These are phyloP conservation scores for Chimonanthus praecox DNA, from an alignment of 164 flowering plant species.

Conservation along the genomic window DNA sequence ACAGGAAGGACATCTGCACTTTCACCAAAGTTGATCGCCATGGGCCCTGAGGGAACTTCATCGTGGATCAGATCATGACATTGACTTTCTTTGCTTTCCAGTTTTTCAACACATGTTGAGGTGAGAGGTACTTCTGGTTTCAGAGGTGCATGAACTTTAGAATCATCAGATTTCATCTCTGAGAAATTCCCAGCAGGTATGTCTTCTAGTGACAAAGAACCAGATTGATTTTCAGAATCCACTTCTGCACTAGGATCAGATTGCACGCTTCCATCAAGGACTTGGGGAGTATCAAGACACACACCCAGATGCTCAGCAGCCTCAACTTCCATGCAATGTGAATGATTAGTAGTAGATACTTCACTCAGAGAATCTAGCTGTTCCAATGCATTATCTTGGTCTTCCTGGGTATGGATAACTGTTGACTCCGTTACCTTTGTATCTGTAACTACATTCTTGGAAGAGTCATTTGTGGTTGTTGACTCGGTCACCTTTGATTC, in stretches of 20 bases:
- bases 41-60: slow-evolving; percentile 4
- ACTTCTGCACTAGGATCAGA: neutral
- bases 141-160: slow-evolving; percentile 18
- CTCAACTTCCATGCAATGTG: slow-evolving; percentile 7
- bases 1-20: slow-evolving; percentile 4
- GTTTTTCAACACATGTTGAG: neutral
- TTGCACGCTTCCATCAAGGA: neutral
- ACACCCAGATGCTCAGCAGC: slow-evolving; percentile 8
- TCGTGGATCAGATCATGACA: neutral
- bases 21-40: slow-evolving; percentile 11
- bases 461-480: no score
- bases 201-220: slow-evolving; percentile 19
- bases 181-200: slow-evolving; percentile 17
- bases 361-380: slow-evolving; percentile 5
- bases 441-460: no score
- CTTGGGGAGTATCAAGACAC: slow-evolving; percentile 5
- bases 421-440: neutral
- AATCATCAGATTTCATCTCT: slow-evolving; percentile 21
- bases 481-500: no score
- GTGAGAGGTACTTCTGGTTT: slow-evolving; percentile 8
- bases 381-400: neutral
- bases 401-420: slow-evolving; percentile 1
- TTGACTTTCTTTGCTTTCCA: neutral
- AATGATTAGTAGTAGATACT: neutral
- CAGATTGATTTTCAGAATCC: slow-evolving; percentile 11